Evolutionary conservation across 2,329 filamentous ascomycete species (phyloP).

Genomic region (Penicillium thymicola): DNA sequence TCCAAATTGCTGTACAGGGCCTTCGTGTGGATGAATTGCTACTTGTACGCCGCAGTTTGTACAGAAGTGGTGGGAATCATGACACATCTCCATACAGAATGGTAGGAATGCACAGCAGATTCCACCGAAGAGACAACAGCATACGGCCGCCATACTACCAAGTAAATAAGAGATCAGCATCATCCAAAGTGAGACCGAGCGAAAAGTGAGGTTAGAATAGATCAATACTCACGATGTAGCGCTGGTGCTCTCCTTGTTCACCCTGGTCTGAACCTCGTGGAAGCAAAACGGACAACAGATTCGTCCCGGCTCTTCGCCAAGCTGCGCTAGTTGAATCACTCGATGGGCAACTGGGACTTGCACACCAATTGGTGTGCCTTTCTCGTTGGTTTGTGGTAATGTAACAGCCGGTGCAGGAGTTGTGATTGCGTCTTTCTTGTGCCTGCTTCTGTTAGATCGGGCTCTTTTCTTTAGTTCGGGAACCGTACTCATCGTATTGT

Average conservation of each 20-base stretch:
- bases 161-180: neutral
- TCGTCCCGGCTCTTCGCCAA: conserved; percentile 9
- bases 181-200: neutral
- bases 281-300: conserved; percentile 16
- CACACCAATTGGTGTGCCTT: neutral
- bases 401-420: neutral
- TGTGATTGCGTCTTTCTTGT: neutral
- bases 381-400: neutral
- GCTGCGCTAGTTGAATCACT: neutral
- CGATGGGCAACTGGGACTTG: neutral
- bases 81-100: conserved; percentile 18
- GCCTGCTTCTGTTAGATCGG: neutral
- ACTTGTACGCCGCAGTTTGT: conserved; percentile 3
- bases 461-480: neutral
- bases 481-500: conserved; percentile 1
- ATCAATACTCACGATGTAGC: conserved; percentile 9
- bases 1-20: neutral
- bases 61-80: conserved; percentile 17
- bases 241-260: conserved; percentile 14
- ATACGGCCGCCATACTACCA: conserved; percentile 9
- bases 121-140: conserved; percentile 16
- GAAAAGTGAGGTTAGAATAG: neutral
- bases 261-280: conserved; percentile 9
- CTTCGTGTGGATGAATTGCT: neutral
- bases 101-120: conserved; percentile 15